Conservation (phyloP, 192 early-diverging fungal species). For the Coemansia sp. region DNA sequence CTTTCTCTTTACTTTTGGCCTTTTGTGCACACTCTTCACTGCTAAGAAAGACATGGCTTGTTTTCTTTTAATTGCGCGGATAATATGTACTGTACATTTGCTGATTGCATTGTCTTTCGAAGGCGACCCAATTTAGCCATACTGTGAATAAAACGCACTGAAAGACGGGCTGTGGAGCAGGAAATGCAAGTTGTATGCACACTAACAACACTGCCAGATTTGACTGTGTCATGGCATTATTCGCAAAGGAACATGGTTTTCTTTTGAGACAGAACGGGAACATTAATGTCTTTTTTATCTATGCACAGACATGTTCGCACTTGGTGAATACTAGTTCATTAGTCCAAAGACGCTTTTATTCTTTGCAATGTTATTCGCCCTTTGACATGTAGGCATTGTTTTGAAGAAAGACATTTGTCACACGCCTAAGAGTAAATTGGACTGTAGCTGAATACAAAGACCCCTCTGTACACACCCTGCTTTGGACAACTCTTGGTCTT, state of each 20-base stretch:
- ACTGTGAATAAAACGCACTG: not conserved
- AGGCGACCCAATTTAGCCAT: not conserved
- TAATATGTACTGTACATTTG: not conserved
- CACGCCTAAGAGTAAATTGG: no score
- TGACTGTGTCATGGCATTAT: not conserved
- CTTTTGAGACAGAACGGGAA: not conserved
- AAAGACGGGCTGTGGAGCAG: no score
- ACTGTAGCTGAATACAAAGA: no score
- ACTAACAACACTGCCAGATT: not conserved
- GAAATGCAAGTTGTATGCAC: not conserved
- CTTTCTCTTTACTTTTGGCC: not conserved
- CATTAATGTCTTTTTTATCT: not conserved
- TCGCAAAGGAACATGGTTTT: not conserved
- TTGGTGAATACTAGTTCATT: not conserved
- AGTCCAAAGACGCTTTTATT: not conserved
- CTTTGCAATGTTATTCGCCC: not conserved
- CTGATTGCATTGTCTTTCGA: not conserved
- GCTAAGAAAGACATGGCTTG: no score
- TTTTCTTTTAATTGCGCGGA: not conserved
- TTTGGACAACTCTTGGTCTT: no score
- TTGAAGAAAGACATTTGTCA: conserved; percentile 2
- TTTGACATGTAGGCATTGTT: not conserved
- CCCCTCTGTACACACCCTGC: no score
- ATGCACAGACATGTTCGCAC: not conserved
- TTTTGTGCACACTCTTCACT: no score